phyloP scores from a whole-genome alignment of 352 stramenopile species.

The Phytophthora pini region DNA sequence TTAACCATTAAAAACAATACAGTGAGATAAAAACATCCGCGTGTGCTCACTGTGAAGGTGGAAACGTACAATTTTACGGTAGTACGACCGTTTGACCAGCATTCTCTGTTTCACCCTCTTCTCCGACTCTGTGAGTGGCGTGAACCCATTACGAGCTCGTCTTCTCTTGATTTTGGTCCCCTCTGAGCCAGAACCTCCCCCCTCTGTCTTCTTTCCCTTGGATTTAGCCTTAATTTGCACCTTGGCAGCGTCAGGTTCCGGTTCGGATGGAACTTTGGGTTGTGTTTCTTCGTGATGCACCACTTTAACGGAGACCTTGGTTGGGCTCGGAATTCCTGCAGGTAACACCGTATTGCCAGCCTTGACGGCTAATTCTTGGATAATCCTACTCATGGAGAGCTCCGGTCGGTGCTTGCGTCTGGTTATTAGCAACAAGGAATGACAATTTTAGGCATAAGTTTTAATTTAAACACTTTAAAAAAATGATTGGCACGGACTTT shows the following conservation, averaged over 20 bases:
- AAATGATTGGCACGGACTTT: constrained; percentile 27
- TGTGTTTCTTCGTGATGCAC: constrained; percentile 3
- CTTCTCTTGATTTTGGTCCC: constrained; percentile 12
- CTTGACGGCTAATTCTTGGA: constrained; percentile 41
- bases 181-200: constrained; percentile 6
- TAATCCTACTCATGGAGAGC: constrained; percentile 60
- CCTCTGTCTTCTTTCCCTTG: constrained; percentile 8
- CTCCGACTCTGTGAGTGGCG: constrained; percentile 54
- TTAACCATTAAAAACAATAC: constrained; percentile 4
- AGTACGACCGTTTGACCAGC: constrained; percentile 77
- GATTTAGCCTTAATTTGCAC: background rate
- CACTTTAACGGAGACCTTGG: constrained; percentile 7
- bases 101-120: constrained; percentile 75
- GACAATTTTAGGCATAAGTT: constrained; percentile 17
- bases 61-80: constrained; percentile 72
- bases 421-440: background rate
- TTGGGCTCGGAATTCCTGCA: background rate
- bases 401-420: constrained; percentile 41
- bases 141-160: constrained; percentile 36
- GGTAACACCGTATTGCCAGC: constrained; percentile 1
- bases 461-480: background rate
- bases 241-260: background rate
- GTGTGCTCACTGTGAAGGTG: background rate
- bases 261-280: background rate
- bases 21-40: background rate